phyloP scores from a whole-genome alignment of 2,329 filamentous ascomycete genomes.

The Fusarium sp. region DNA sequence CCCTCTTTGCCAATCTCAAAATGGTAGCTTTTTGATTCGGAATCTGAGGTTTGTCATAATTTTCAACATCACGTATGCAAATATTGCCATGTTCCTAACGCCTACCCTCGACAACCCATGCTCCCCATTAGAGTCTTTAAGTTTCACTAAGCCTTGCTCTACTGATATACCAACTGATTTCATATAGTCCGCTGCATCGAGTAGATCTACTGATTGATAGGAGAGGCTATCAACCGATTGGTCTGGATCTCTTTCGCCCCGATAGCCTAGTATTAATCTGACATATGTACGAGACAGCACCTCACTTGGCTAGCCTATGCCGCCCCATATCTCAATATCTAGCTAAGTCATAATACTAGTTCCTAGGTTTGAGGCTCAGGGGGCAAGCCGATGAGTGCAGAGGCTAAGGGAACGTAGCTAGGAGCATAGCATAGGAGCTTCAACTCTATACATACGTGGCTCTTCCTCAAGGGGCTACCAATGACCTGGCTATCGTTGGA shows the following conservation, averaged over 20 bases:
- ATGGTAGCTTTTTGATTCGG: not conserved
- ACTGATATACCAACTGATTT: rapidly evolving
- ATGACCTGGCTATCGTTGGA: rapidly evolving
- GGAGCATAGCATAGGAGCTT: not conserved
- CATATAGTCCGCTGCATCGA: rapidly evolving
- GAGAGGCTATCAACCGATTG: not conserved
- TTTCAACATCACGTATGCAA: not conserved
- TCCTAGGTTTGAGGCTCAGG: not conserved
- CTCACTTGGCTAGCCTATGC: too few species aligned
- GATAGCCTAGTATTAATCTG: too few species aligned
- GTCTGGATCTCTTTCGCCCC: not conserved
- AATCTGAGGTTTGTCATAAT: too few species aligned
- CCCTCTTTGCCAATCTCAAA: rapidly evolving
- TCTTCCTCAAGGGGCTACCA: too few species aligned
- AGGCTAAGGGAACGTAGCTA: not conserved
- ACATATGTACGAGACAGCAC: too few species aligned
- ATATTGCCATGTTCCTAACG: not conserved
- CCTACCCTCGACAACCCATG: rapidly evolving
- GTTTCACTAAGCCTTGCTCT: not conserved
- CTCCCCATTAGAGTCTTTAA: rapidly evolving
- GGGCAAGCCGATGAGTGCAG: not conserved
- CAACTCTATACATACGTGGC: rapidly evolving
- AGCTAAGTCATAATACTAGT: too few species aligned
- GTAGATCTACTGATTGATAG: not conserved
- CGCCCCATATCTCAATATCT: rapidly evolving